A percentile compares a stretch with the other conserved stretches of the same genome.
These are phyloP conservation scores for Neolentinus lepideus DNA, from an alignment of 1,284 basidiomycete species.

Conservation along the genomic window DNA sequence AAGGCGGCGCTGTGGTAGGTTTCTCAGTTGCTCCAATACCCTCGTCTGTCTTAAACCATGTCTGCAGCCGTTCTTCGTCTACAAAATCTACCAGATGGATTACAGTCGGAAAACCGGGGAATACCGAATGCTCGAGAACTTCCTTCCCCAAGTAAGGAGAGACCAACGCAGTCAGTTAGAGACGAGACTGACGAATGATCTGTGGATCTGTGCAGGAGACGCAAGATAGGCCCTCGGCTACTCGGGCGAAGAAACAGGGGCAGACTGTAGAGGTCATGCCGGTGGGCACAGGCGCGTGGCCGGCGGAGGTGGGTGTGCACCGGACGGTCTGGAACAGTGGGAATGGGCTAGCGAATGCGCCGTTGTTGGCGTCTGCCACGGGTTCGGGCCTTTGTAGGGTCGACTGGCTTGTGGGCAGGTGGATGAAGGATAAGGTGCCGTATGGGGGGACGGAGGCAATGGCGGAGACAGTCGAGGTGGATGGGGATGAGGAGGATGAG, in stretches of 20 bases:
- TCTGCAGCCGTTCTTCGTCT: conserved; percentile 63
- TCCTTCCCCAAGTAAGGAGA: conserved; percentile 61
- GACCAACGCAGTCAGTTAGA: too few relatives aligned
- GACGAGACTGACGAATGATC: too few relatives aligned
- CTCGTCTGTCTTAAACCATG: neutral
- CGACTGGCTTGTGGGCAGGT: conserved; percentile 68
- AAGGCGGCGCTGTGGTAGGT: conserved; percentile 62
- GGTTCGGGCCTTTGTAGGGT: conserved; percentile 82
- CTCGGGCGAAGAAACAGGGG: conserved; percentile 23
- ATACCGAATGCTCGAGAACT: conserved; percentile 79
- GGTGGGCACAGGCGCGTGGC: conserved; percentile 63
- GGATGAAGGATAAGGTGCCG: conserved; percentile 52
- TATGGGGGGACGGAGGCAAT: conserved; percentile 47
- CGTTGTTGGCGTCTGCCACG: conserved; percentile 70
- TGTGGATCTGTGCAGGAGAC: conserved; percentile 51
- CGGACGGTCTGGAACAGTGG: conserved; percentile 75
- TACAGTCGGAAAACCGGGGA: conserved; percentile 67
- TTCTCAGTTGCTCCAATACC: neutral
- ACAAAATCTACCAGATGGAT: conserved; percentile 83
- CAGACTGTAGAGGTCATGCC: conserved; percentile 19
- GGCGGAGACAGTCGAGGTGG: conserved; percentile 26
- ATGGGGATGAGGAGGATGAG: conserved; percentile 29
- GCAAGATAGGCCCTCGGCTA: conserved; percentile 40
- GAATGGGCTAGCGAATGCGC: conserved; percentile 58
- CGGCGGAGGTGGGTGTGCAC: conserved; percentile 66